Evolutionary conservation across 73 alveolate genomes (phyloP).

Genomic region (Blepharisma japonicum): DNA sequence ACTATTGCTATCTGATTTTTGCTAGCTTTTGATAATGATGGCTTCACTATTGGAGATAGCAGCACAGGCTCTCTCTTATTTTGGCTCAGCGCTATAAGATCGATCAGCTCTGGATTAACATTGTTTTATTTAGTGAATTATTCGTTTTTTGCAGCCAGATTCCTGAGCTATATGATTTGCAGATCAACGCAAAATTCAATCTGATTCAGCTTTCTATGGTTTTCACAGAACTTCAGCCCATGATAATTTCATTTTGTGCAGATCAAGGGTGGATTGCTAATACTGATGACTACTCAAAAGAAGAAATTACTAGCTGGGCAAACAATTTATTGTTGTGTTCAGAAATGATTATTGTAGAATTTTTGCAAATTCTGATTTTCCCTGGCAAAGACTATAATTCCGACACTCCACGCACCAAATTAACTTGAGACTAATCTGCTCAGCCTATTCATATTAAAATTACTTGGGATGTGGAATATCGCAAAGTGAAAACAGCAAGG

Average conservation of each 20-base stretch:
- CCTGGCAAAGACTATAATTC: background rate
- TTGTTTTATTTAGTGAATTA: background rate
- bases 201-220: background rate
- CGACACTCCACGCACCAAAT: no score
- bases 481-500: no score
- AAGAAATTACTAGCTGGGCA: background rate
- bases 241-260: no score
- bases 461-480: no score
- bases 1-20: no score
- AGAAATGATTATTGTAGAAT: conserved; percentile 10
- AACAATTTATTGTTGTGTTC: background rate
- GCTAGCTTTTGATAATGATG: no score
- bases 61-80: no score
- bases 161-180: background rate
- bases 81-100: background rate
- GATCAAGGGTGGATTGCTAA: no score
- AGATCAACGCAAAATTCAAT: background rate
- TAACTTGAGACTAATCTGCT: no score
- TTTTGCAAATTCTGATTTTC: background rate
- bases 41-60: no score
- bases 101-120: conserved; percentile 1
- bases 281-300: no score
- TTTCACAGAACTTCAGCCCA: background rate
- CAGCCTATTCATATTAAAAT: no score
- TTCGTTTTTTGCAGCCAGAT: background rate